Evolutionary conservation across 2,329 filamentous ascomycete species (phyloP), one percentile per base, ranked within the genome.

Genomic region (Stagonosporopsis rhizophila): DNA sequence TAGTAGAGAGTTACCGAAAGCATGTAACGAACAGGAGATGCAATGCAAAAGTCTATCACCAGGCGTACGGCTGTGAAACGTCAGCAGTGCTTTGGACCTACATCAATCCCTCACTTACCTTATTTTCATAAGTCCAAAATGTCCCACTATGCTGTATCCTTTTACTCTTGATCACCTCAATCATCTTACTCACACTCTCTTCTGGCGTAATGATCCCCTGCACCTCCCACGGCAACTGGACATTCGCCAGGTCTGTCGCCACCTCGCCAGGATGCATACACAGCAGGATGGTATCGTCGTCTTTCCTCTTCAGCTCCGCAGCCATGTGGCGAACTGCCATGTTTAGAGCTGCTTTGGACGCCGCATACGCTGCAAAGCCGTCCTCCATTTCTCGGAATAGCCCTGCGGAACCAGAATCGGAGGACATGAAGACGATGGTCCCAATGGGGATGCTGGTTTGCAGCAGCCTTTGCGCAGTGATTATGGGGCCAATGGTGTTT

Each of bases 201-300:
- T 80, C 74, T 0, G 81, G 74, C 4, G 75, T 78, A 56, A 85
- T 83, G 57, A 82, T 79, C 2, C 82, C 82, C 40, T 82, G 77
- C 8, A 85, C 78, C 38, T 82, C 77, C 81, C 82, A 84, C 0
- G 76, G 75, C 14, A 83, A 59, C 22, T 81, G 74, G 34, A 84
- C 76, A 51, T 83, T 82, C 5, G 79, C 78, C 82, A 85, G 84
- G 58, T 85, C 83, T 67, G 82, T 86, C 37, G 76, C 74, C 1
- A 86, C 83, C 65, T 86, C 83, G 6, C 83, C 84, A 0, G 83
- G 84, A 72, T 86, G 84, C 69, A 86, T 76, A 6, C 82, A 83
- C 32, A 86, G 64, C 6, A 86, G 75, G 17, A 81, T 77, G 0
- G 81, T 83, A 41, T 77, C 70, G 44, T 78, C 78, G 28, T 79